A percentile compares a stretch with the other conserved stretches of the same genome.
Evolutionary conservation across 768 basidiomycete species (phyloP).

Genomic region (Boletus tylopilopsis): DNA sequence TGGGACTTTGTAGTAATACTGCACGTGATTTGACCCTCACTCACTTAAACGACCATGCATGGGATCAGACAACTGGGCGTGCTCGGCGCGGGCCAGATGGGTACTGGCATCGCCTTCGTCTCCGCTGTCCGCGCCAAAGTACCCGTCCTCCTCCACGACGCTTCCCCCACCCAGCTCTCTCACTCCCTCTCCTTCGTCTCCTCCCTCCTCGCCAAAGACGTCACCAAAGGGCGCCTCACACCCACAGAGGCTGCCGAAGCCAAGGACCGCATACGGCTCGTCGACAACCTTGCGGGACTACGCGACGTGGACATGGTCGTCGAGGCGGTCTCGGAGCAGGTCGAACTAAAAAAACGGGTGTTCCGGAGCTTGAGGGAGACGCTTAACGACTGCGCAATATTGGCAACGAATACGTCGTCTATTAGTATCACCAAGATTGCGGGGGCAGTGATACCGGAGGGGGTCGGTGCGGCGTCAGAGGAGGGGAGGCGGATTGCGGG

Average conservation of each 20-base stretch:
- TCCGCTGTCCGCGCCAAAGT: conserved; percentile 82
- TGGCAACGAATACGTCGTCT: conserved; percentile 91
- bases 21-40: too few relatives aligned
- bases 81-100: conserved; percentile 86
- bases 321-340: conserved; percentile 89
- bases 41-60: conserved; percentile 36
- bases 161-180: conserved; percentile 65
- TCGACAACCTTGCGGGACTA: conserved; percentile 57
- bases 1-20: too few relatives aligned
- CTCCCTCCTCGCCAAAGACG: conserved; percentile 84
- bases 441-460: conserved; percentile 63
- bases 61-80: conserved; percentile 75
- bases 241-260: conserved; percentile 71
- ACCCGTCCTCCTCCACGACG: conserved; percentile 82
- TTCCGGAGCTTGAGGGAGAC: conserved; percentile 68
- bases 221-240: conserved; percentile 74
- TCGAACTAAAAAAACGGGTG: conserved; percentile 72
- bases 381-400: conserved; percentile 68
- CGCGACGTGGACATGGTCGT: conserved; percentile 88
- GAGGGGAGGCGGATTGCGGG: conserved; percentile 61
- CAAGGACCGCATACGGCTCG: conserved; percentile 56
- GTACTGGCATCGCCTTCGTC: conserved; percentile 88
- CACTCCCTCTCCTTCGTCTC: conserved; percentile 74
- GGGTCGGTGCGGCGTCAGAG: conserved; percentile 53
- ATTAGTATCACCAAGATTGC: conserved; percentile 96